Percentiles rank a stretch among this genome's conserved stretches.
These are phyloP conservation scores for Elaeis guineensis DNA, from an alignment of 176 grass and related monocot species.

Conservation along the genomic window DNA sequence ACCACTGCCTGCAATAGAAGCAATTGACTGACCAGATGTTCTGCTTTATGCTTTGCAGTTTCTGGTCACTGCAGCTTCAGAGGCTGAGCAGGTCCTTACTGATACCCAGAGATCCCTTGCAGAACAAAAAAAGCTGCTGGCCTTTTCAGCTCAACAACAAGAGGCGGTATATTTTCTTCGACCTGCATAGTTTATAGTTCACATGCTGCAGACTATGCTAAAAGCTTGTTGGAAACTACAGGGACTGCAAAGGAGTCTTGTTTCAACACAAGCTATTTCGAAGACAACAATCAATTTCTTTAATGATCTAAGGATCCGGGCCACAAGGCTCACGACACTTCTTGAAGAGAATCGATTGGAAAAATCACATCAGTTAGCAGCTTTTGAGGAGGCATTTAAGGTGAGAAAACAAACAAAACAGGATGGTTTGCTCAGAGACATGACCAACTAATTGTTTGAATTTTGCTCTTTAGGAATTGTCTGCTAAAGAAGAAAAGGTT, in stretches of 20 bases:
- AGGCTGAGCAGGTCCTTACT: constrained; percentile 45
- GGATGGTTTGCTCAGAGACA: constrained; percentile 3
- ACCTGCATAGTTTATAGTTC: too few relatives aligned
- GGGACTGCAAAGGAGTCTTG: constrained; percentile 56
- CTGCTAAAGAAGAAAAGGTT: constrained; percentile 48
- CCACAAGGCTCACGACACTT: constrained; percentile 31
- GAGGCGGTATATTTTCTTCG: constrained; percentile 32
- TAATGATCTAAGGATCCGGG: constrained; percentile 29
- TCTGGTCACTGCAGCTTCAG: constrained; percentile 50
- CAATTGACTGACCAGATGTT: constrained; percentile 14
- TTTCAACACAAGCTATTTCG: constrained; percentile 59
- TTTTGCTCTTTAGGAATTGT: constrained; percentile 32
- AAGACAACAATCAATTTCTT: constrained; percentile 54
- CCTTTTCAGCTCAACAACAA: constrained; percentile 51
- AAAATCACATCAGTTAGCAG: constrained; percentile 21
- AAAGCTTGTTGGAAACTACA: constrained; percentile 9
- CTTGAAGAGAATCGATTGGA: constrained; percentile 51
- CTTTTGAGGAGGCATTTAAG: constrained; percentile 72
- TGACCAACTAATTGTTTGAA: neutral
- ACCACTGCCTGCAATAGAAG: too few relatives aligned
- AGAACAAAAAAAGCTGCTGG: constrained; percentile 51
- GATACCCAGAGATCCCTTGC: constrained; percentile 45
- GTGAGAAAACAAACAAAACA: constrained; percentile 23
- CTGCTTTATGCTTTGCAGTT: constrained; percentile 31
- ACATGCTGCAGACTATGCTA: neutral